Percentiles rank a stretch among this genome's conserved stretches.
phyloP scores from a whole-genome alignment of 106 monocot genomes.

The Dioscorea alata region DNA sequence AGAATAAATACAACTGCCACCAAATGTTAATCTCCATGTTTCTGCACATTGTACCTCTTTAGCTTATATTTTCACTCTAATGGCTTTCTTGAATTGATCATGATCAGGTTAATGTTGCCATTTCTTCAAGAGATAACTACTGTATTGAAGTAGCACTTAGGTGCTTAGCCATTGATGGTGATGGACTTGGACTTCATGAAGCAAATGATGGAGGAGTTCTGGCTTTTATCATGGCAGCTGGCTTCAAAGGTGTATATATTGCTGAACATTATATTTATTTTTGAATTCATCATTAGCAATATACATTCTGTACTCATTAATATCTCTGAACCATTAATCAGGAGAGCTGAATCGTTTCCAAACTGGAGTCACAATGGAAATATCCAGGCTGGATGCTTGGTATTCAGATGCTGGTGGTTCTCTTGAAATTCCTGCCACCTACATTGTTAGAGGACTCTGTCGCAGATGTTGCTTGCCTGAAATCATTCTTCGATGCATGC shows the following conservation, averaged over 20 bases:
- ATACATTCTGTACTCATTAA: not conserved
- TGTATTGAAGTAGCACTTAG: conserved; percentile 74
- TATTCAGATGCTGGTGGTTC: conserved; percentile 57
- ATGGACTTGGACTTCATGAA: conserved; percentile 87
- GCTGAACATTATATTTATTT: not conserved
- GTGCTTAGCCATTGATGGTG: conserved; percentile 71
- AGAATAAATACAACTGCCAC: too few species aligned
- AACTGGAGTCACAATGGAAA: conserved; percentile 77
- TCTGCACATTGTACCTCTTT: too few species aligned
- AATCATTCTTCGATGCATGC: conserved; percentile 93
- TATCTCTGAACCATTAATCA: conserved; percentile 15
- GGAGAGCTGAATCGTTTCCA: conserved; percentile 89
- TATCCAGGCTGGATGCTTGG: conserved; percentile 94
- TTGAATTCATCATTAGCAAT: not conserved
- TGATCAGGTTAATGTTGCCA: conserved; percentile 67
- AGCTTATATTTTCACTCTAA: too few species aligned
- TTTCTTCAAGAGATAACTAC: conserved; percentile 58
- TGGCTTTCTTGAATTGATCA: too few species aligned
- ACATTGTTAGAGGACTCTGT: conserved; percentile 85
- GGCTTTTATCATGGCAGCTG: conserved; percentile 72
- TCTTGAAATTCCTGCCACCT: conserved; percentile 49
- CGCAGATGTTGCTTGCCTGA: conserved; percentile 91
- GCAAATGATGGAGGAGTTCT: conserved; percentile 92
- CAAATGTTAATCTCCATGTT: too few species aligned
- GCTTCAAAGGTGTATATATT: conserved; percentile 64